Conservation (phyloP, 805 yeast species). For the Saccharomyces paradoxus region DNA sequence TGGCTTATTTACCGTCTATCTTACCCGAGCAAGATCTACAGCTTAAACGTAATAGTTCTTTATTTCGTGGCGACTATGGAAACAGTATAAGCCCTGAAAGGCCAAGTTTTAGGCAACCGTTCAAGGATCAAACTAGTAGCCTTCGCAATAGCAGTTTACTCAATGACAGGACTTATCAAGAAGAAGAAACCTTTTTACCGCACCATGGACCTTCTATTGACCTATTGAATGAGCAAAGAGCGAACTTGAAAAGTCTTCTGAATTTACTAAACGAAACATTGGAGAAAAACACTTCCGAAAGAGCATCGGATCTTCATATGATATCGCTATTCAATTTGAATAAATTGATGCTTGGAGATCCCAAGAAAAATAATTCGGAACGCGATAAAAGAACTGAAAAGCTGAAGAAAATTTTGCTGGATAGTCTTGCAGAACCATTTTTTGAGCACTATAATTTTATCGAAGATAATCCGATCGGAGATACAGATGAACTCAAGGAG, state of each 20-base stretch:
- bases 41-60: not conserved
- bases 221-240: constrained; percentile 17
- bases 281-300: constrained; percentile 24
- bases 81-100: not conserved
- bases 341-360: constrained; percentile 21
- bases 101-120: not conserved
- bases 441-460: constrained; percentile 21
- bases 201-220: constrained; percentile 8
- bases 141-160: constrained; percentile 1
- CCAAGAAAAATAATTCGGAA: constrained; percentile 3
- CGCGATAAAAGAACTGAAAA: constrained; percentile 7
- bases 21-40: not conserved
- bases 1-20: constrained; percentile 13
- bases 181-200: not conserved
- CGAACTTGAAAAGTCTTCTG: constrained; percentile 24
- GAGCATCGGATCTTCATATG: constrained; percentile 28
- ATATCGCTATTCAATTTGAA: constrained; percentile 28
- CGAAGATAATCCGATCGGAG: constrained; percentile 12
- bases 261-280: constrained; percentile 27
- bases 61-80: not conserved
- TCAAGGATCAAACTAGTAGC: not conserved
- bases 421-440: constrained; percentile 31
- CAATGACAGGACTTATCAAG: constrained; percentile 1
- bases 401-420: constrained; percentile 22
- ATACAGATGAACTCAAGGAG: constrained; percentile 24